Evolutionary conservation across 2,329 filamentous ascomycete species (phyloP), one percentile per base, ranked within the genome.

Genomic region (Colletotrichum sp.): DNA sequence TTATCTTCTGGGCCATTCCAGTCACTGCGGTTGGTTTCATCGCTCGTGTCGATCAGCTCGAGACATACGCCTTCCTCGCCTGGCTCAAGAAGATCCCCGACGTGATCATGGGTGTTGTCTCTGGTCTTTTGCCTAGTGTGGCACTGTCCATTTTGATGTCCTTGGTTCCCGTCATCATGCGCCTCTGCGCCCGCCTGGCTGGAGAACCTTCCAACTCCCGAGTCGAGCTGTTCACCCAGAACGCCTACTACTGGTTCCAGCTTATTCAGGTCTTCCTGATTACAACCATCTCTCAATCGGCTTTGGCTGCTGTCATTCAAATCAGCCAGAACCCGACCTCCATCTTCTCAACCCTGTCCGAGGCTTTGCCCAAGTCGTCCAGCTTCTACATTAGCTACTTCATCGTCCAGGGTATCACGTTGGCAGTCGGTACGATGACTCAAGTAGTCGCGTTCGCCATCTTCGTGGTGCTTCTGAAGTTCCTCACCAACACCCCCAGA

Each of bases 231-330:
- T 96, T 95, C 74, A 96, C 95, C 0, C 95, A 98, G 82, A 97
- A 96, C 81, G 94, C 92, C 79, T 98, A 98, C 88, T 99, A 98
- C 81, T 92, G 91, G 61, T 98, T 98, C 86, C 95, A 97, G 83
- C 92, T 98, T 59, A 89, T 98, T 25, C 96, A 98, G 82, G 95
- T 98, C 60, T 98, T 98, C 86, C 86, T 98, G 73, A 92, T 98
- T 65, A 93, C 95, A 0, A 98, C 96, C 0, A 79, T 98, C 34
- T 91, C 94, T 3, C 96, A 95, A 19, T 93, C 95, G 2, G 96
- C 96, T 12, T 92, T 95, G 5, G 90, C 93, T 8, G 92, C 95
- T 0, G 88, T 92, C 3, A 86, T 90, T 28, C 80, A 91, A 25
- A 93, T 98, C 64, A 87, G 92, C 16, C 52, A 92, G 0, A 80